A percentile compares a stretch with the other conserved stretches of the same genome.
Conservation (phyloP, 2,329 filamentous ascomycete species). For the Fusarium dlaminii region DNA sequence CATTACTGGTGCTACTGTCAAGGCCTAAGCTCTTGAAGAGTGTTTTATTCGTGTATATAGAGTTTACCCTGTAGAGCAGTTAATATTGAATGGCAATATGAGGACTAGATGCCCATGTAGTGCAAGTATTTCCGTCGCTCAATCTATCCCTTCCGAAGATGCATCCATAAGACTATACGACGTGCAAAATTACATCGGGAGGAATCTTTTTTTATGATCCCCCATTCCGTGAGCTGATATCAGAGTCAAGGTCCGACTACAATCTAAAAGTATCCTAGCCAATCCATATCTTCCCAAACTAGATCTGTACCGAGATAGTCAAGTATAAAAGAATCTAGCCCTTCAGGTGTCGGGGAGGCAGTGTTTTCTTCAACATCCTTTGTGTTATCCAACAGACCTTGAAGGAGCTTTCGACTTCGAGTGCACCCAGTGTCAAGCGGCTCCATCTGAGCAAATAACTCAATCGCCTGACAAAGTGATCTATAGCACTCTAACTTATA, state of each 20-base stretch:
- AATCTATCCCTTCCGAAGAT: rapidly evolving
- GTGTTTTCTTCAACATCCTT: background rate
- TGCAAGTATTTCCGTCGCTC: rapidly evolving
- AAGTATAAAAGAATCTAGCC: background rate
- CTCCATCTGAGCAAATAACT: background rate
- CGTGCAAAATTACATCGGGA: rapidly evolving
- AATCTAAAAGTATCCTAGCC: background rate
- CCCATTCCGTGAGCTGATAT: too few species aligned
- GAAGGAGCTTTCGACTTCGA: background rate
- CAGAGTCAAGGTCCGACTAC: background rate
- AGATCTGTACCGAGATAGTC: background rate
- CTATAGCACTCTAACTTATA: rapidly evolving
- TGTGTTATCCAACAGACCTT: background rate
- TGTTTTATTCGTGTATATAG: slow-evolving; percentile 13
- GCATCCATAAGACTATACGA: background rate
- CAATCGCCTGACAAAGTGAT: background rate
- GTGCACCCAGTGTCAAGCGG: background rate
- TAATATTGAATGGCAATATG: background rate
- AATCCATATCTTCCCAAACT: background rate
- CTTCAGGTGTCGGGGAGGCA: background rate
- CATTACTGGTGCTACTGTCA: slow-evolving; percentile 45
- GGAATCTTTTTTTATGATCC: rapidly evolving
- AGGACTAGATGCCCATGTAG: background rate
- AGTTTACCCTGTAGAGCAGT: background rate
- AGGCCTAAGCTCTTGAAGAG: background rate